Base-by-base conservation (phyloP, 2,329 filamentous ascomycete species). In the Phaeomoniella chlamydospora region DNA sequence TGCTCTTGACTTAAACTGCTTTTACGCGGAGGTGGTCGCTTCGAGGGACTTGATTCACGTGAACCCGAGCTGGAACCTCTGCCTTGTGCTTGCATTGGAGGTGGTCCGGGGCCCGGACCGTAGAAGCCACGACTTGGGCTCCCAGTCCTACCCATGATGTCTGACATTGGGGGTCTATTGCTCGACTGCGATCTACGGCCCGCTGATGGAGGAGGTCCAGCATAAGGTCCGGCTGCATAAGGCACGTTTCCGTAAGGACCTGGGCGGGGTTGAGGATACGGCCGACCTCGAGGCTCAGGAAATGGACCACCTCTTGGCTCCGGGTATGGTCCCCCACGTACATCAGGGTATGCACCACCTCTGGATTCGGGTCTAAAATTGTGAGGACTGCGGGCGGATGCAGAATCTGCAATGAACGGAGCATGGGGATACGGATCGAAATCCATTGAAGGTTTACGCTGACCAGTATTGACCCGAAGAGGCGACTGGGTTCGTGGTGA, bases 1-100 rank as follows among this genome's bases (percentile, higher is more conserved):
- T 39, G 36, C 16, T 55, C 55, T 47, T 69, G 66, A 38, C 64
- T 64, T 46, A 77, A 59, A 47, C 74, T 80, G 51, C 71, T 76
- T 52, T 77, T 76, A 22, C 75, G 63, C 5, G 71, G 67, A 6
- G 74, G 74, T 39, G 71, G 76, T 33, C 60, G 62, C 2, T 61
- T 48, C 26, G 53, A 48, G 29, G 52, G 17, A 48, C 49, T 13
- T 47, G 44, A 34, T 43, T 48, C 33, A 46, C 49, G 14, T 46
- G 39, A 35, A 18, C 41, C 43, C 10, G 37, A 14, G 29, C 39
- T 43, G 5, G 45, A 46, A 19, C 38, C 37, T 33, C 46, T 17
- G 45, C 43, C 41, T 49, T 45, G 19, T 43, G 49, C 31, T 37
- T 45, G 32, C 35, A 40, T 37, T 22, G 34, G 36, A 29, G 53